Evolutionary conservation across 2,329 filamentous ascomycete genomes (phyloP).

Genomic region (Fusarium chlamydosporum): DNA sequence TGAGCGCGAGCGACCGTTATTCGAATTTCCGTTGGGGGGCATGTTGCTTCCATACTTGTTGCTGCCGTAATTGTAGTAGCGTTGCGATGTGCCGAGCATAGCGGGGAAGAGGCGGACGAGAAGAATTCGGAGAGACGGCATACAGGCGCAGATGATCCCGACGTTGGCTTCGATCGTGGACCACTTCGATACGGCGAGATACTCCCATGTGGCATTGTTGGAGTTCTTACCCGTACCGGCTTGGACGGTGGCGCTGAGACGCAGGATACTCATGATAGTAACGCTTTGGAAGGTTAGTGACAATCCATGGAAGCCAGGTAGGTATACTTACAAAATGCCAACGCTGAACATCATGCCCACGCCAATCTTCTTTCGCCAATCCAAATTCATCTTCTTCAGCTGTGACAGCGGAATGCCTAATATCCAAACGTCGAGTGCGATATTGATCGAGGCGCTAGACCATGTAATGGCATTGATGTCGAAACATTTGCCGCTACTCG

Average conservation of each 20-base stretch:
- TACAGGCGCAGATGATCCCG: constrained; percentile 58
- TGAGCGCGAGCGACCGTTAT: constrained; percentile 21
- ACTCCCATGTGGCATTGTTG: constrained; percentile 56
- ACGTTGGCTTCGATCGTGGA: constrained; percentile 58
- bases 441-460: constrained; percentile 67
- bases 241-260: constrained; percentile 54
- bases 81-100: constrained; percentile 51
- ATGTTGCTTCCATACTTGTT: constrained; percentile 26
- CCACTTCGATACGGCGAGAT: constrained; percentile 53
- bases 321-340: constrained; percentile 60
- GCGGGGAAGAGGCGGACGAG: constrained; percentile 58
- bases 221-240: constrained; percentile 48
- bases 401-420: constrained; percentile 65
- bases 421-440: constrained; percentile 67
- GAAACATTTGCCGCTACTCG: constrained; percentile 60
- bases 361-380: constrained; percentile 64
- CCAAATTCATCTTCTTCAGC: constrained; percentile 59
- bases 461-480: constrained; percentile 65
- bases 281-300: constrained; percentile 46
- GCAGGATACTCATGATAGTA: constrained; percentile 57
- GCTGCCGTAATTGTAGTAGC: constrained; percentile 49
- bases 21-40: constrained; percentile 20
- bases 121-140: constrained; percentile 56
- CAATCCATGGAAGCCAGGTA: fast-evolving
- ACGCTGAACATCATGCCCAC: constrained; percentile 66